phyloP scores from a whole-genome alignment of 2,329 filamentous ascomycete species.

The Grosmannia clavigera region DNA sequence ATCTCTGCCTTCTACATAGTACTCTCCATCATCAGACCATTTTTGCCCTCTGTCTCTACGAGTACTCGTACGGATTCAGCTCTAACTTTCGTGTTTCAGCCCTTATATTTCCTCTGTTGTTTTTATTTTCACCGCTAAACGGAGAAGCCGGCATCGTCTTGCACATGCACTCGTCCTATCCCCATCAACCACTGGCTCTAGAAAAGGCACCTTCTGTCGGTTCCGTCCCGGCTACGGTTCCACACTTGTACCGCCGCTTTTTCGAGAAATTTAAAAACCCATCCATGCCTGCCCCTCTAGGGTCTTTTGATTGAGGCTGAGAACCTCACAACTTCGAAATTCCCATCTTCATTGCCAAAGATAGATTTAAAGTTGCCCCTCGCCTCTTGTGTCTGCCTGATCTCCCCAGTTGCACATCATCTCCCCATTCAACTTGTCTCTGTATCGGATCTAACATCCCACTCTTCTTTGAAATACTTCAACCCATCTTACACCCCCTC shows the following conservation, averaged over 20 bases:
- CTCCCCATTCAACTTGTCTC: not conserved
- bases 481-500: not conserved
- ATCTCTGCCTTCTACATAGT: not conserved
- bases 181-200: conserved; percentile 1
- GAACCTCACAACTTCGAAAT: conserved; percentile 5
- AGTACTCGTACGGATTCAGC: not conserved
- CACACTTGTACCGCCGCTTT: conserved; percentile 6
- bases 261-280: conserved; percentile 6
- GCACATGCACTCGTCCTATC: not conserved
- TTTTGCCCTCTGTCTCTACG: not conserved
- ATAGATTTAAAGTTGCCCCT: conserved; percentile 7
- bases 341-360: conserved; percentile 5
- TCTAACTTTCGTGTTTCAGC: not conserved
- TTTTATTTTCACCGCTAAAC: not conserved
- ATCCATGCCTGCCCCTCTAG: conserved; percentile 3
- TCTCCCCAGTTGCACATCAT: not conserved
- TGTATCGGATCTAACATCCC: not conserved
- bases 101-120: not conserved
- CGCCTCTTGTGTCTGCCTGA: not conserved
- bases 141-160: not conserved
- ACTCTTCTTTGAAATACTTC: not conserved
- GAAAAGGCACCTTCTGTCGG: not conserved
- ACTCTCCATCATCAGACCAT: not conserved
- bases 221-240: conserved; percentile 2
- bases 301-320: conserved; percentile 9